A percentile compares a stretch with the other conserved stretches of the same genome.
These are phyloP conservation scores for Amanita jacksonii DNA, from an alignment of 768 basidiomycete species.

Conservation along the genomic window DNA sequence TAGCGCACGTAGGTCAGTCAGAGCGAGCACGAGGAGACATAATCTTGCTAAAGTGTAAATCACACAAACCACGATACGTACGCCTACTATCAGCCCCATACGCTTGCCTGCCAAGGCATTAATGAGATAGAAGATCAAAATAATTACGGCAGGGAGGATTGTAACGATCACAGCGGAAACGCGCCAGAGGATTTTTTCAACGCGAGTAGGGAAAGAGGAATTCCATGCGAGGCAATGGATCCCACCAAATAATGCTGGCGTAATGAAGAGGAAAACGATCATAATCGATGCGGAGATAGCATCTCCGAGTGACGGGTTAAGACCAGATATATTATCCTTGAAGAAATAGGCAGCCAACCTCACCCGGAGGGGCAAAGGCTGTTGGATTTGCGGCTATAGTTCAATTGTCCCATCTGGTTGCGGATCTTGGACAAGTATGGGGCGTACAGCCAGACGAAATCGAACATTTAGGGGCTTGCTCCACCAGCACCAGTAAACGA, in stretches of 20 bases:
- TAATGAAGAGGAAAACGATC: not conserved
- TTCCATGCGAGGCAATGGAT: constrained; percentile 16
- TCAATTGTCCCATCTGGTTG: too few species aligned
- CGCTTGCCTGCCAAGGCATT: too few species aligned
- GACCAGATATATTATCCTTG: too few species aligned
- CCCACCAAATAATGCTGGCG: constrained; percentile 12
- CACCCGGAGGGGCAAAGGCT: too few species aligned
- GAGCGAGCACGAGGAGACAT: not conserved
- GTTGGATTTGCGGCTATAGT: too few species aligned
- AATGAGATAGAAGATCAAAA: too few species aligned
- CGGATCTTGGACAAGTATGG: too few species aligned
- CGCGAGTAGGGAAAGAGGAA: constrained; percentile 13
- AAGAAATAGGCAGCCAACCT: too few species aligned
- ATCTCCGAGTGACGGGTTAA: too few species aligned
- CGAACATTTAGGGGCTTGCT: not conserved
- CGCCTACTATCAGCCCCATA: not conserved
- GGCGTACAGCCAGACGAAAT: too few species aligned
- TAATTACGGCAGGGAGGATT: constrained; percentile 3
- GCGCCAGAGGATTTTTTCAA: constrained; percentile 16
- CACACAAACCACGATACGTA: not conserved
- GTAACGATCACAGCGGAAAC: constrained; percentile 11
- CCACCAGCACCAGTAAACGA: not conserved
- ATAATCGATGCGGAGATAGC: too few species aligned
- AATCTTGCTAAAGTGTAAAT: not conserved
- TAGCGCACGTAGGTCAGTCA: not conserved